phyloP scores from a whole-genome alignment of 768 basidiomycete genomes.

The Russula ochroleuca region DNA sequence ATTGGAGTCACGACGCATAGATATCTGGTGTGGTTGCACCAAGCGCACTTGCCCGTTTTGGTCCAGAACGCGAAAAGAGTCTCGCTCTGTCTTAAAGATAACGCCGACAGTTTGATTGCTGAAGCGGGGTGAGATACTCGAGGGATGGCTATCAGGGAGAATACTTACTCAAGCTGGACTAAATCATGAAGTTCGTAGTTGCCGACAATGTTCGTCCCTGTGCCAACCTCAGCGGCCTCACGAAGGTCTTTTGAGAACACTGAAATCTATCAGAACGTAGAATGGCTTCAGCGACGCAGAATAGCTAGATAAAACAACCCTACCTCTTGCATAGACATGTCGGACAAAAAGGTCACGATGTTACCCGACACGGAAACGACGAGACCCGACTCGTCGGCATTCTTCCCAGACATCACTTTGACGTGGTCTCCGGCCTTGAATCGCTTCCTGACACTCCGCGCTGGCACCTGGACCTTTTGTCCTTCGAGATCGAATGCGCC shows the following conservation, averaged over 20 bases:
- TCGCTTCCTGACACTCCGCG: conserved; percentile 84
- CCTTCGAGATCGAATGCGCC: conserved; percentile 76
- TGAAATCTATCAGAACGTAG: conserved; percentile 59
- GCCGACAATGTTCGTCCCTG: conserved; percentile 82
- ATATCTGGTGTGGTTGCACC: conserved; percentile 92
- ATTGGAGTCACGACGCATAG: conserved; percentile 78
- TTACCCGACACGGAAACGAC: conserved; percentile 90
- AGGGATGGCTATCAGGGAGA: conserved; percentile 13
- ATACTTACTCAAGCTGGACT: conserved; percentile 91
- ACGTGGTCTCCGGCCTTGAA: conserved; percentile 98
- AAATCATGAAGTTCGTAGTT: conserved; percentile 95
- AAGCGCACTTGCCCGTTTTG: conserved; percentile 87
- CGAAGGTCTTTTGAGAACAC: conserved; percentile 97
- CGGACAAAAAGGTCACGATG: conserved; percentile 93
- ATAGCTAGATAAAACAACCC: conserved; percentile 40
- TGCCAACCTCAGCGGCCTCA: conserved; percentile 96
- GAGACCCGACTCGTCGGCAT: conserved; percentile 91
- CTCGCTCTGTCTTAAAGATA: conserved; percentile 95
- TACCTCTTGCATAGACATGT: conserved; percentile 95
- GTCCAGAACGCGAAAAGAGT: conserved; percentile 92
- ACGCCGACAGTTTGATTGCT: conserved; percentile 94
- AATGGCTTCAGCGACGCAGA: background rate
- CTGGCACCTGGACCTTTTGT: conserved; percentile 80
- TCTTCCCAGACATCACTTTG: conserved; percentile 95
- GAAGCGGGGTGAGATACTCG: background rate